These are phyloP conservation scores for Lactarius sanguifluus DNA, from an alignment of 768 basidiomycete species.

Conservation along the genomic window DNA sequence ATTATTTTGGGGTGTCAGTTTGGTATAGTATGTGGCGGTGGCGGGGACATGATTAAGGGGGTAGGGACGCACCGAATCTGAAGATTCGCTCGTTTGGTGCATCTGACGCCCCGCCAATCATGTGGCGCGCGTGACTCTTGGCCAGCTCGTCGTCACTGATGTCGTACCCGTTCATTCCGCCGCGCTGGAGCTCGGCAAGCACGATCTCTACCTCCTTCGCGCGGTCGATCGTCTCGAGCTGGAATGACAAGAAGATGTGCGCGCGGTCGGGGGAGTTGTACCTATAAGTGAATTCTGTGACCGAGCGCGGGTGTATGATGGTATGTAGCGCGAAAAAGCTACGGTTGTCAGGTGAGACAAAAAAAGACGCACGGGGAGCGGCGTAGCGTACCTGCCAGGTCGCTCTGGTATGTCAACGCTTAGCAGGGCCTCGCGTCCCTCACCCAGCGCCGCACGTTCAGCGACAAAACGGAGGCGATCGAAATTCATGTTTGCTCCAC, in stretches of 20 bases:
- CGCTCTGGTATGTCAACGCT: slow-evolving; percentile 93
- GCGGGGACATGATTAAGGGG: neutral
- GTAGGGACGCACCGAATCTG: slow-evolving; percentile 73
- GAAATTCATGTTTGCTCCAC: slow-evolving; percentile 99
- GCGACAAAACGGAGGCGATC: slow-evolving; percentile 96
- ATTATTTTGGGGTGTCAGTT: neutral
- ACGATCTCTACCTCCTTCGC: slow-evolving; percentile 63
- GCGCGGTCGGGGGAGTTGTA: slow-evolving; percentile 74
- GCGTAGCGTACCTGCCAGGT: slow-evolving; percentile 76
- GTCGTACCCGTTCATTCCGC: slow-evolving; percentile 82
- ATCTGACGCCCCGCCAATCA: slow-evolving; percentile 81
- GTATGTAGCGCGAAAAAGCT: slow-evolving; percentile 90
- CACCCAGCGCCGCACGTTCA: slow-evolving; percentile 96
- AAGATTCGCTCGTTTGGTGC: slow-evolving; percentile 88
- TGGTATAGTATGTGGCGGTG: neutral
- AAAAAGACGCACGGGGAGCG: neutral
- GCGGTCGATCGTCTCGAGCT: slow-evolving; percentile 62
- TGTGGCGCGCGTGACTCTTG: slow-evolving; percentile 91
- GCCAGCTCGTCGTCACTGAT: slow-evolving; percentile 95
- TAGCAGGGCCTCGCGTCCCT: slow-evolving; percentile 89
- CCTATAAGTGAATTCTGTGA: slow-evolving; percentile 96
- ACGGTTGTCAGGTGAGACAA: neutral
- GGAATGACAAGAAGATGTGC: slow-evolving; percentile 90
- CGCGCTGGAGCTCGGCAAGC: slow-evolving; percentile 56
- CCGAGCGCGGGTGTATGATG: slow-evolving; percentile 83